These are phyloP conservation scores for Trichosanthes cucumerina DNA, from an alignment of 306 rosid genomes.

Conservation along the genomic window DNA sequence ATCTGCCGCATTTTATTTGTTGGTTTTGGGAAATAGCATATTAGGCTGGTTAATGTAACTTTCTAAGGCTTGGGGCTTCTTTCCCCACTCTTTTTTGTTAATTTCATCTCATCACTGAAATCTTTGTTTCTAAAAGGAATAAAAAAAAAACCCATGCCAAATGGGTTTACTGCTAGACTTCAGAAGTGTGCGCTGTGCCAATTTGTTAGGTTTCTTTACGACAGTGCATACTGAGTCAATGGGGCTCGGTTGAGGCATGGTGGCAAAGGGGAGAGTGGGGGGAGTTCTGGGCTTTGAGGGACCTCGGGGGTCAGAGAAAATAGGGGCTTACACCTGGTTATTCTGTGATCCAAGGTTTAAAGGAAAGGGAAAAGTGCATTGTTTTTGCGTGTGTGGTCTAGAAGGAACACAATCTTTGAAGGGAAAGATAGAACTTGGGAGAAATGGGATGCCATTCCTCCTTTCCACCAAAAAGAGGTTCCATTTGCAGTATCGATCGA, in stretches of 20 bases:
- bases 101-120: background rate
- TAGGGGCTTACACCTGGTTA: background rate
- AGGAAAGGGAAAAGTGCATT: background rate
- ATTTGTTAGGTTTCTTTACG: background rate
- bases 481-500: background rate
- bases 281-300: background rate
- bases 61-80: background rate
- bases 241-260: background rate
- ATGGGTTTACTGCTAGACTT: background rate
- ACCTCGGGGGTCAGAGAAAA: background rate
- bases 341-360: background rate
- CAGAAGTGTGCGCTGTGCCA: background rate
- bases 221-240: background rate
- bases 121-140: background rate
- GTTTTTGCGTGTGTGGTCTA: background rate
- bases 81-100: background rate
- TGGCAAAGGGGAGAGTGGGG: background rate
- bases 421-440: background rate
- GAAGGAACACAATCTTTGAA: background rate
- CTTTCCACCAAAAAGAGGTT: background rate
- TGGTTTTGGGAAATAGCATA: background rate
- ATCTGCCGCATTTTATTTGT: background rate
- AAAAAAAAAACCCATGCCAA: background rate
- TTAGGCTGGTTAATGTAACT: background rate
- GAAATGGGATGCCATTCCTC: background rate